These are phyloP conservation scores for Phialophora expanda DNA, from an alignment of 2,329 filamentous ascomycete genomes.

Conservation along the genomic window DNA sequence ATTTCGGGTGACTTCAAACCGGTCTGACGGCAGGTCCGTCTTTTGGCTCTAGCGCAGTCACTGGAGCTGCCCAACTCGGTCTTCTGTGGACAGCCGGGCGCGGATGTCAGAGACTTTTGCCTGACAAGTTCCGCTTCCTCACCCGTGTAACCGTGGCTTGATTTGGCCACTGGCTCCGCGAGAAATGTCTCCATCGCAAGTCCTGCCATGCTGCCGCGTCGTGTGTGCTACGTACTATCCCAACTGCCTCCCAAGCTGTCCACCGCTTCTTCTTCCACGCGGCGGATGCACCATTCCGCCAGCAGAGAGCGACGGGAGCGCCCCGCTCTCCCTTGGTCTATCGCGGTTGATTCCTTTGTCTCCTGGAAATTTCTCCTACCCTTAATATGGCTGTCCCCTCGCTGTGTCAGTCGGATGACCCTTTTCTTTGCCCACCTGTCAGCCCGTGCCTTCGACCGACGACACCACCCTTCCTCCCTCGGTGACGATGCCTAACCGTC, in stretches of 20 bases:
- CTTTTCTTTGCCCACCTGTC: constrained; percentile 33
- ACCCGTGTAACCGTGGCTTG: constrained; percentile 36
- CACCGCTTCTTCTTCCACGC: constrained; percentile 37
- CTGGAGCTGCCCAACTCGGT: constrained; percentile 34
- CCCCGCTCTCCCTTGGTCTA: constrained; percentile 31
- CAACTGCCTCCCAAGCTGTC: constrained; percentile 29
- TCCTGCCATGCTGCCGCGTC: constrained; percentile 32
- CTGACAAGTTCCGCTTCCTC: constrained; percentile 33
- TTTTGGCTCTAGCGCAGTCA: constrained; percentile 34
- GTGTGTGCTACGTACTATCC: constrained; percentile 24
- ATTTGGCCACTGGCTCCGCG: constrained; percentile 30
- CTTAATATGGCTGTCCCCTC: constrained; percentile 30
- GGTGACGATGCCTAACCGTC: constrained; percentile 31
- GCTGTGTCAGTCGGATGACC: constrained; percentile 22
- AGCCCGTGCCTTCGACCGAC: constrained; percentile 23
- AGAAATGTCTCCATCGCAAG: constrained; percentile 30
- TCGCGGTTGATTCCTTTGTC: constrained; percentile 28
- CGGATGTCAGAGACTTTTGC: constrained; percentile 37
- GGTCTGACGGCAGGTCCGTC: constrained; percentile 34
- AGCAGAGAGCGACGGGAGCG: constrained; percentile 19
- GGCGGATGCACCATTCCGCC: constrained; percentile 36
- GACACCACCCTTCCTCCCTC: constrained; percentile 11
- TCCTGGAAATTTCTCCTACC: constrained; percentile 34
- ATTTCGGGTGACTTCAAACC: constrained; percentile 32
- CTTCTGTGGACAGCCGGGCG: constrained; percentile 33